Percentiles rank a stretch among this genome's conserved stretches.
Conservation (phyloP, 805 yeast genomes). For the Metschnikowia matae region DNA sequence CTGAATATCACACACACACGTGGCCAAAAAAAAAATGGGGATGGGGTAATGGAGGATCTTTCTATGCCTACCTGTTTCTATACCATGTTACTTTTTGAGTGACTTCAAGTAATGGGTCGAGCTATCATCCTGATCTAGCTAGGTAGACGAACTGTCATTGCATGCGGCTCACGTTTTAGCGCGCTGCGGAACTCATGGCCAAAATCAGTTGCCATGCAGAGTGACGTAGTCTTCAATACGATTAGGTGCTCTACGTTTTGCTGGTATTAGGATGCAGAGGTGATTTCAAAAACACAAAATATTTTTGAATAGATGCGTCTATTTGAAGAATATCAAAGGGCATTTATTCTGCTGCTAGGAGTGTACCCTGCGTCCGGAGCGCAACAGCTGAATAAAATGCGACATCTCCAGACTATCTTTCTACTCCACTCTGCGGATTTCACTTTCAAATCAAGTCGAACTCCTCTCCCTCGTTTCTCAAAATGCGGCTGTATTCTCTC, state of each 20-base stretch:
- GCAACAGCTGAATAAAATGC: background rate
- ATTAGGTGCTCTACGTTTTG: background rate
- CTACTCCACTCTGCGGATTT: background rate
- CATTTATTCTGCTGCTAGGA: background rate
- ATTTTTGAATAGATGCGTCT: background rate
- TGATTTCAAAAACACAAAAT: background rate
- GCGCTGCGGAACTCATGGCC: background rate
- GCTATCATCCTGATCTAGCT: too few relatives aligned
- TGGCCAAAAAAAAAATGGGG: too few relatives aligned
- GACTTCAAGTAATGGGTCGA: too few relatives aligned
- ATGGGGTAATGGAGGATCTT: too few relatives aligned
- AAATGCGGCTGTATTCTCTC: slow-evolving; percentile 14
- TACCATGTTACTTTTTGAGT: too few relatives aligned
- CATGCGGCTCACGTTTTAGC: background rate
- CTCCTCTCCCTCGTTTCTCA: background rate
- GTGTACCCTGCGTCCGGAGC: background rate
- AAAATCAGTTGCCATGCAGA: background rate
- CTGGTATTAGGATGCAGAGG: background rate
- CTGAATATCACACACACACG: background rate
- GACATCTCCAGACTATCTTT: background rate
- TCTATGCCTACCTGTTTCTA: too few relatives aligned
- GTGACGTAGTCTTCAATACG: background rate
- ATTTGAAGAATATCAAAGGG: background rate
- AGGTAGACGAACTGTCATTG: background rate
- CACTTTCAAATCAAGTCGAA: background rate